Conservation (phyloP, 148 eudicot species). For the Pouteria glomerata region DNA sequence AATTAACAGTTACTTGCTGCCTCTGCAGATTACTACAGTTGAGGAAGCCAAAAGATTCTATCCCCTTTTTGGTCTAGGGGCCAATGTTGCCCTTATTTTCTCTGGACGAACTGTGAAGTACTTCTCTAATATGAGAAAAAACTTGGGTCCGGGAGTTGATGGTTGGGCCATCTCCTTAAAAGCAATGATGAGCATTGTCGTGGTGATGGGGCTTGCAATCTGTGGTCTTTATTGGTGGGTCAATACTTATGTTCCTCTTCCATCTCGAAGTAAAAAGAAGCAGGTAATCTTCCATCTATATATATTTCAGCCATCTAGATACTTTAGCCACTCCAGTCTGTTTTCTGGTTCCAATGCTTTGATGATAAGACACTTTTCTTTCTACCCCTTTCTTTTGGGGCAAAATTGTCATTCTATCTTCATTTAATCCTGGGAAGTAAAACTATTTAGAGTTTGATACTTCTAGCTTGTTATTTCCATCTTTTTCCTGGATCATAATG, state of each 20-base stretch:
- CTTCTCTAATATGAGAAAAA: constrained; percentile 77
- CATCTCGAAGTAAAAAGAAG: constrained; percentile 90
- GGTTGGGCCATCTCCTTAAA: constrained; percentile 97
- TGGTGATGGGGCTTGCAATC: constrained; percentile 74
- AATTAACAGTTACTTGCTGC: not conserved
- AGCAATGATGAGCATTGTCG: constrained; percentile 98
- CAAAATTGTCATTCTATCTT: not conserved
- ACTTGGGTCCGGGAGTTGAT: constrained; percentile 90
- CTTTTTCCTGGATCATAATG: not conserved
- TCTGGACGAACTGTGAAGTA: constrained; percentile 97
- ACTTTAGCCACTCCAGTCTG: not conserved
- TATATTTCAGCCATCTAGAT: not conserved
- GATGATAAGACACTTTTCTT: not conserved
- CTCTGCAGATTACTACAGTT: constrained; percentile 81
- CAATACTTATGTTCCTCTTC: constrained; percentile 71
- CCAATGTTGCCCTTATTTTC: constrained; percentile 95
- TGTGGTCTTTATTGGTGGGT: constrained; percentile 97
- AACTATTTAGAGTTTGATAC: too few relatives aligned
- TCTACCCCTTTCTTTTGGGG: not conserved
- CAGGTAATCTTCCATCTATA: constrained; percentile 42
- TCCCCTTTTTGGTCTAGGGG: constrained; percentile 95
- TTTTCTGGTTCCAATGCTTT: not conserved
- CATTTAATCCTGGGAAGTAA: too few relatives aligned
- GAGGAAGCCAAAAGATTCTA: constrained; percentile 96
- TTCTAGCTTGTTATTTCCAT: not conserved